A percentile compares a stretch with the other conserved stretches of the same genome.
phyloP scores from a whole-genome alignment of 2,329 filamentous ascomycete genomes.

The Trichoderma polysporum region DNA sequence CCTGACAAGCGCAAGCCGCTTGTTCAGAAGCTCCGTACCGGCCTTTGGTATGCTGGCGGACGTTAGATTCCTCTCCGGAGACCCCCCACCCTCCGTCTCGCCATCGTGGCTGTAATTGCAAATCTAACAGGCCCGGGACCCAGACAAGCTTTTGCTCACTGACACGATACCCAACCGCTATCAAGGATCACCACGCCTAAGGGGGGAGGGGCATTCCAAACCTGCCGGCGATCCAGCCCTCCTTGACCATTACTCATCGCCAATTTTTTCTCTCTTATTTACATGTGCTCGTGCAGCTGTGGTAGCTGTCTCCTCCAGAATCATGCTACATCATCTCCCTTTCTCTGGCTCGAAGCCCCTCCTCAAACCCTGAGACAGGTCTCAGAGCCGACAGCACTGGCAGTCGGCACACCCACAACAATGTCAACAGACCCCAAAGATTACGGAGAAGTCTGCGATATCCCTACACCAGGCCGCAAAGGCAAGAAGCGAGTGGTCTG shows the following conservation, averaged over 20 bases:
- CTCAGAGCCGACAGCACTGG: constrained; percentile 23
- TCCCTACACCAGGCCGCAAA: constrained; percentile 35
- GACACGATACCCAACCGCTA: constrained; percentile 17
- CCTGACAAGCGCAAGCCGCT: not conserved
- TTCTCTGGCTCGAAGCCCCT: constrained; percentile 8
- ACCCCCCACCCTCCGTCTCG: constrained; percentile 19
- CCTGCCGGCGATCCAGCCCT: constrained; percentile 2
- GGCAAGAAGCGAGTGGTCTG: constrained; percentile 45
- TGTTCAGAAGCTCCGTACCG: not conserved
- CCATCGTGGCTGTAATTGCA: constrained; percentile 22
- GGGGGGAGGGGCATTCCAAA: constrained; percentile 7
- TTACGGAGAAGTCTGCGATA: constrained; percentile 31
- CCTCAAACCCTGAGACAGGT: constrained; percentile 26
- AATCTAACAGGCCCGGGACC: constrained; percentile 18
- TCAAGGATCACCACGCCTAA: constrained; percentile 15
- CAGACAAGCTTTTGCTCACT: constrained; percentile 20
- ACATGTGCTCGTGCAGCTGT: constrained; percentile 3
- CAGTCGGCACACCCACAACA: constrained; percentile 12
- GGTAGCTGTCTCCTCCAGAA: not conserved
- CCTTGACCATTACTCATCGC: constrained; percentile 14
- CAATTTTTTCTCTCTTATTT: constrained; percentile 6
- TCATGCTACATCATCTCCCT: constrained; percentile 18
- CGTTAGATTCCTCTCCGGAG: constrained; percentile 16
- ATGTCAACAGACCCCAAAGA: constrained; percentile 30
- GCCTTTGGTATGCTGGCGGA: constrained; percentile 15